Evolutionary conservation across 2,329 filamentous ascomycete genomes (phyloP).

Genomic region (Fusarium globosum): DNA sequence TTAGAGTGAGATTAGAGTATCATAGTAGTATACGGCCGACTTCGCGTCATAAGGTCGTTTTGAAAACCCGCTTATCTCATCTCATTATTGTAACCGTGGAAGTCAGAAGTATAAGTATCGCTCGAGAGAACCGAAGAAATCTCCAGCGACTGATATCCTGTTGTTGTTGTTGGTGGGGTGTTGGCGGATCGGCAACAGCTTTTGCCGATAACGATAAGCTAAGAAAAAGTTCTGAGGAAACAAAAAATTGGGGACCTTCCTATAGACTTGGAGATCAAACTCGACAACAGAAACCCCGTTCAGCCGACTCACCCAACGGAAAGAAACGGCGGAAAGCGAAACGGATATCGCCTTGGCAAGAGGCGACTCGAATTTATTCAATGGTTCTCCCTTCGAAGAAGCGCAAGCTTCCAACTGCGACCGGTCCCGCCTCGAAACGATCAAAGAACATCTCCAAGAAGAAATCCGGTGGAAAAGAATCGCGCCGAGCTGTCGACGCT

Average conservation of each 20-base stretch:
- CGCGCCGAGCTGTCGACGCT: constrained; percentile 53
- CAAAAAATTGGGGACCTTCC: constrained; percentile 34
- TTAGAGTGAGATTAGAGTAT: neutral
- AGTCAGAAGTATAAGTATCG: constrained; percentile 6
- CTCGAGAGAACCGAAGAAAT: neutral
- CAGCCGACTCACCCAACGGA: neutral
- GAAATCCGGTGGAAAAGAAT: constrained; percentile 45
- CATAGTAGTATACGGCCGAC: neutral
- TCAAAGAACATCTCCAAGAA: constrained; percentile 47
- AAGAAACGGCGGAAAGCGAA: neutral
- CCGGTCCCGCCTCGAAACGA: constrained; percentile 52
- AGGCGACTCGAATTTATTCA: constrained; percentile 15
- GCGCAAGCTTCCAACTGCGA: constrained; percentile 52
- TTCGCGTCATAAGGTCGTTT: neutral
- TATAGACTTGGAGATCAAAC: constrained; percentile 23
- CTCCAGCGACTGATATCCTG: neutral
- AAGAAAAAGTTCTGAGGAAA: constrained; percentile 19
- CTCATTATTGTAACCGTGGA: neutral
- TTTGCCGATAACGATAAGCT: constrained; percentile 37
- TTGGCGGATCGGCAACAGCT: constrained; percentile 39
- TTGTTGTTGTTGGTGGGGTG: constrained; percentile 7
- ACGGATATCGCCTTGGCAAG: constrained; percentile 3
- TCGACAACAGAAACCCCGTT: constrained; percentile 17
- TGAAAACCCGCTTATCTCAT: neutral
- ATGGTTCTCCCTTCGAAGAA: constrained; percentile 52